These are phyloP conservation scores for Zoysia matrella DNA, from an alignment of 202 grass and related monocot species.

Conservation along the genomic window DNA sequence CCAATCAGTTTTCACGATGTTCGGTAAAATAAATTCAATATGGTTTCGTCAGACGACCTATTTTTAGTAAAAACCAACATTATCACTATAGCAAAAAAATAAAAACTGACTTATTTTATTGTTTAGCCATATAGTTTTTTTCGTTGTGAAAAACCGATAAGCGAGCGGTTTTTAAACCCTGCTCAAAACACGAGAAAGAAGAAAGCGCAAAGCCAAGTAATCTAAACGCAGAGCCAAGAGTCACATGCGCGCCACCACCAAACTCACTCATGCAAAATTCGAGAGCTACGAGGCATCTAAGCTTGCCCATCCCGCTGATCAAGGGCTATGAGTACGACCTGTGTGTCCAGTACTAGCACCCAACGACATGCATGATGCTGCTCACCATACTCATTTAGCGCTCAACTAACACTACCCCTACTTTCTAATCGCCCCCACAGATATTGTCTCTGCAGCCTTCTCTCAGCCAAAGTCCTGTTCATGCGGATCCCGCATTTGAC, in stretches of 20 bases:
- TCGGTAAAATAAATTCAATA: no score
- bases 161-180: no score
- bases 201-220: neutral
- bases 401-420: neutral
- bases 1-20: no score
- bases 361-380: neutral
- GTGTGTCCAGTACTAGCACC: neutral
- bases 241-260: conserved; percentile 47
- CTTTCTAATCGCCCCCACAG: neutral
- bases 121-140: no score
- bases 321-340: conserved; percentile 44
- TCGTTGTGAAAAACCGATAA: no score
- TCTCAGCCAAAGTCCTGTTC: neutral
- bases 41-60: no score
- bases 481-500: neutral
- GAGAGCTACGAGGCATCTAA: no score
- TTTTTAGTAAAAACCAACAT: no score
- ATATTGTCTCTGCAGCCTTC: neutral
- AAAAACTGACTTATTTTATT: no score
- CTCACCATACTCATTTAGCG: conserved; percentile 2
- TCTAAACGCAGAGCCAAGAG: neutral
- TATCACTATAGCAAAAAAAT: no score
- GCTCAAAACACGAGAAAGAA: neutral
- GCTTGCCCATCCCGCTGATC: conserved; percentile 30
- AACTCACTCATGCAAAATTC: neutral